These are phyloP conservation scores for Beauveria medogensis DNA, from an alignment of 2,329 filamentous ascomycete species.

Conservation along the genomic window DNA sequence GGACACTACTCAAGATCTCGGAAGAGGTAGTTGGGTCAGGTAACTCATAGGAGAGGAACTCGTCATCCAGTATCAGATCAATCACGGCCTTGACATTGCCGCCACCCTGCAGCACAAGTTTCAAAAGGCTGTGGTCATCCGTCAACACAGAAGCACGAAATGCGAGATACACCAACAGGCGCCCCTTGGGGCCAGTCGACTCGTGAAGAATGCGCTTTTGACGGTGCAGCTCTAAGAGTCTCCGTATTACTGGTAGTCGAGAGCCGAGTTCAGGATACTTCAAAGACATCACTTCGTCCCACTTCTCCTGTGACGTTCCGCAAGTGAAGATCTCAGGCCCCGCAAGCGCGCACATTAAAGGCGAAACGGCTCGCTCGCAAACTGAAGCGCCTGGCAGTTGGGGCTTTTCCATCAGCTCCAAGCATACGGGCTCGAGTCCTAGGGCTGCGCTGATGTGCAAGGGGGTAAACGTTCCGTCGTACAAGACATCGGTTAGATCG, in stretches of 20 bases:
- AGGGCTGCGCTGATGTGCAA: constrained; percentile 29
- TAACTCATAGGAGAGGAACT: neutral
- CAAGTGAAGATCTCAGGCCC: constrained; percentile 20
- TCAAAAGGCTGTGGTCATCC: constrained; percentile 19
- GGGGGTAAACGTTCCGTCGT: constrained; percentile 20
- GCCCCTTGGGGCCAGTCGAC: neutral
- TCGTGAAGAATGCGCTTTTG: neutral
- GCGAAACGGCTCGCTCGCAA: constrained; percentile 19
- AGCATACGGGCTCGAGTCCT: constrained; percentile 20
- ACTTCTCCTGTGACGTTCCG: constrained; percentile 9
- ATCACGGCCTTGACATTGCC: constrained; percentile 15
- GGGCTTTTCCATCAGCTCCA: constrained; percentile 13
- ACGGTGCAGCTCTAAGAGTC: constrained; percentile 16
- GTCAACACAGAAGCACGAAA: constrained; percentile 21
- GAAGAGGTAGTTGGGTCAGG: neutral
- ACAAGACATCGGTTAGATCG: constrained; percentile 23
- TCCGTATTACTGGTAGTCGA: constrained; percentile 10
- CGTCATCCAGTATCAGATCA: constrained; percentile 7
- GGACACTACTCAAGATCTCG: constrained; percentile 1
- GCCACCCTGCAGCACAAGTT: constrained; percentile 14
- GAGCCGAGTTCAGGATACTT: neutral
- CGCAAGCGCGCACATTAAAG: constrained; percentile 27
- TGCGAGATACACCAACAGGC: constrained; percentile 16
- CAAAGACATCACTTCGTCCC: constrained; percentile 14
- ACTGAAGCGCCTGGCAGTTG: constrained; percentile 14